Evolutionary conservation across 1,139 yeast species (phyloP).

Genomic region (Sugiyamaella japonica): DNA sequence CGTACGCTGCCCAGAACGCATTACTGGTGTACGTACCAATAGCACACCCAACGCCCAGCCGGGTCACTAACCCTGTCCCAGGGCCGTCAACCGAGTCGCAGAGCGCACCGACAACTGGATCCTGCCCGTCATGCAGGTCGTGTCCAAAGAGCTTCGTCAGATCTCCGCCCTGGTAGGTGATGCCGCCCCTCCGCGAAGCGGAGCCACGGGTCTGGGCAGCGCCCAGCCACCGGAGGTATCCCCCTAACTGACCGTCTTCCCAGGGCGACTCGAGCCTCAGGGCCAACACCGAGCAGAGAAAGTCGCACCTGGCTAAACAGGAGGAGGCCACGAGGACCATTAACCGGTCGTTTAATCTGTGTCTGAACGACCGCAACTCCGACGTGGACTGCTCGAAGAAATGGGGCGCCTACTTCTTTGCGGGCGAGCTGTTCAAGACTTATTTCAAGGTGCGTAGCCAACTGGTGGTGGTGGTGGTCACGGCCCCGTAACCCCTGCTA

Average conservation of each 20-base stretch:
- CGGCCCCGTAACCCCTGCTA: too few relatives aligned
- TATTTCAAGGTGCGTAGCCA: constrained; percentile 56
- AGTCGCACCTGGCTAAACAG: constrained; percentile 34
- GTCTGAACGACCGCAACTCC: constrained; percentile 74
- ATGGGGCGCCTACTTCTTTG: constrained; percentile 69
- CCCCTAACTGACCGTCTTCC: neutral
- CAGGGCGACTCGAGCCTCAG: constrained; percentile 6
- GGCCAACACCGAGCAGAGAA: constrained; percentile 9
- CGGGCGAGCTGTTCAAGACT: constrained; percentile 67
- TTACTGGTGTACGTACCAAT: constrained; percentile 29
- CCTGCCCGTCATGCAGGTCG: constrained; percentile 55
- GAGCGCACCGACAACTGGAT: constrained; percentile 69
- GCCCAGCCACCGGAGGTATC: too few relatives aligned
- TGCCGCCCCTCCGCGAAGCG: too few relatives aligned
- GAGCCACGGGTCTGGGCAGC: too few relatives aligned
- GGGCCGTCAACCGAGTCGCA: constrained; percentile 53
- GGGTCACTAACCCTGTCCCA: constrained; percentile 14
- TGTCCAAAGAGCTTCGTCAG: constrained; percentile 56
- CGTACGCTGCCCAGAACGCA: constrained; percentile 34
- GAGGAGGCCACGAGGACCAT: constrained; percentile 57
- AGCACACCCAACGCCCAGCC: neutral
- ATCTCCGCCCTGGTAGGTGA: constrained; percentile 33
- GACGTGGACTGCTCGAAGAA: constrained; percentile 54
- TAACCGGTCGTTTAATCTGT: constrained; percentile 72
- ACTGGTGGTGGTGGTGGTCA: too few relatives aligned